A percentile compares a stretch with the other conserved stretches of the same genome.
Conservation (phyloP, 768 basidiomycete genomes). For the Auriscalpium vulgare region DNA sequence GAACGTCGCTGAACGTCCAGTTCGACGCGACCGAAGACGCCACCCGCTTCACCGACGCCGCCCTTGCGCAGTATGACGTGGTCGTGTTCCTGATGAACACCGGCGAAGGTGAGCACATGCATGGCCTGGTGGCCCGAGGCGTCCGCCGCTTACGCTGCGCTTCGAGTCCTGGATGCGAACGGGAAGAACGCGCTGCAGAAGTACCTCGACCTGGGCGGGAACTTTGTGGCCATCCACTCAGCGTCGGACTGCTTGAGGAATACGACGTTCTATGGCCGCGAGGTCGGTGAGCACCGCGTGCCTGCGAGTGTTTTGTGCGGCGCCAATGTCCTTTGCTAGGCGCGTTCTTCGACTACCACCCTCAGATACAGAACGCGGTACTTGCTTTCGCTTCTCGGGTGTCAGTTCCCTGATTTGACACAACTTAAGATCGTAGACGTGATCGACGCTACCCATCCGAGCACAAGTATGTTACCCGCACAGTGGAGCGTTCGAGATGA, state of each 20-base stretch:
- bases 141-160: neutral
- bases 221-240: slow-evolving; percentile 38
- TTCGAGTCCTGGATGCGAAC: slow-evolving; percentile 31
- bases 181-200: slow-evolving; percentile 34
- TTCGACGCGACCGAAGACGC: slow-evolving; percentile 40
- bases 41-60: slow-evolving; percentile 31
- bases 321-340: slow-evolving; percentile 13
- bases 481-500: slow-evolving; percentile 29
- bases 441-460: slow-evolving; percentile 34
- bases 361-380: slow-evolving; percentile 34
- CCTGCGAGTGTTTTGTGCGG: neutral
- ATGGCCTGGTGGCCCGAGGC: too few relatives aligned
- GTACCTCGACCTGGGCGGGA: slow-evolving; percentile 38
- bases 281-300: slow-evolving; percentile 26
- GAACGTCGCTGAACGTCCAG: slow-evolving; percentile 24
- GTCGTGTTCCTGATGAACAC: slow-evolving; percentile 39
- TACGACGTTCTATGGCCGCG: slow-evolving; percentile 32
- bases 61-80: slow-evolving; percentile 33
- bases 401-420: neutral
- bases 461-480: slow-evolving; percentile 30
- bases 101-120: slow-evolving; percentile 30
- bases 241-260: slow-evolving; percentile 36
- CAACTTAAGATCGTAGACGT: slow-evolving; percentile 29
- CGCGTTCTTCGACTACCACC: slow-evolving; percentile 43
- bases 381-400: slow-evolving; percentile 5